These are phyloP conservation scores for Diddensiella santjacobensis DNA, from an alignment of 805 yeast species.

Conservation along the genomic window DNA sequence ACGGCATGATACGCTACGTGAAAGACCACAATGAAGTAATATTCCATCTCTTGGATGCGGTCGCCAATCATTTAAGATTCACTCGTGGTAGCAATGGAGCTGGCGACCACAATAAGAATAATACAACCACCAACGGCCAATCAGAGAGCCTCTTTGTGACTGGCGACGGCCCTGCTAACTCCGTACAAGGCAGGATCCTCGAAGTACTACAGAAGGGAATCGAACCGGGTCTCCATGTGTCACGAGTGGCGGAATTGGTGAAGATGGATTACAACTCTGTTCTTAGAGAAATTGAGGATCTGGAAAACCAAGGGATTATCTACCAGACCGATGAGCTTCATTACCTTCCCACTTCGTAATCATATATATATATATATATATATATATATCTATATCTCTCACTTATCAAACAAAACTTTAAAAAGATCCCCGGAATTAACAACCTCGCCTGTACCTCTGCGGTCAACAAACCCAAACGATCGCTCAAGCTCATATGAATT, in stretches of 20 bases:
- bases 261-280: background rate
- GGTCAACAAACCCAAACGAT: slow-evolving; percentile 46
- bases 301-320: slow-evolving; percentile 6
- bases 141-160: slow-evolving; percentile 11
- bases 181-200: slow-evolving; percentile 8
- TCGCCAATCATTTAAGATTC: slow-evolving; percentile 24
- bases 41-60: slow-evolving; percentile 59
- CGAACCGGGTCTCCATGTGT: slow-evolving; percentile 8
- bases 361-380: background rate
- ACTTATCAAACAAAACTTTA: slow-evolving; percentile 50
- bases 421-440: slow-evolving; percentile 58
- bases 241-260: background rate
- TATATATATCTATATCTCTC: background rate
- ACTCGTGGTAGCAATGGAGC: slow-evolving; percentile 3
- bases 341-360: slow-evolving; percentile 1
- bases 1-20: slow-evolving; percentile 46
- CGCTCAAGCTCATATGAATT: slow-evolving; percentile 56
- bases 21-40: slow-evolving; percentile 56
- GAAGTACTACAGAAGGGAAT: slow-evolving; percentile 1
- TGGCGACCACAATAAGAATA: background rate
- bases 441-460: slow-evolving; percentile 55
- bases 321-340: slow-evolving; percentile 7
- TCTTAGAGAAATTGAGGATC: slow-evolving; percentile 6
- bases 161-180: slow-evolving; percentile 4
- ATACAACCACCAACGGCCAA: background rate